These are phyloP conservation scores for Mycocentrospora acerina DNA, from an alignment of 2,329 filamentous ascomycete genomes.

Conservation along the genomic window DNA sequence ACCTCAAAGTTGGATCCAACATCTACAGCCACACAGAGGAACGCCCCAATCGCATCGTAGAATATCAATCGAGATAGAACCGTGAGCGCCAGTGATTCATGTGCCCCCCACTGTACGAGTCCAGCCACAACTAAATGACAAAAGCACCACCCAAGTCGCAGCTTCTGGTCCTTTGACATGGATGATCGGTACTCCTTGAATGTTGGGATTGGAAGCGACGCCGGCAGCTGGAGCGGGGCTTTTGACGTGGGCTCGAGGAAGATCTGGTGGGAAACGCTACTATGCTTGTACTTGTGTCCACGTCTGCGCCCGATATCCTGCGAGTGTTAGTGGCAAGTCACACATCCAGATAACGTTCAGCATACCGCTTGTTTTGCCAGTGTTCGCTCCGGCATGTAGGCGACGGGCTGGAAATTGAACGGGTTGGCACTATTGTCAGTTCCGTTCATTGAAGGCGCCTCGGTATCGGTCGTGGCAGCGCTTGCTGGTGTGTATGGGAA, in stretches of 20 bases:
- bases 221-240: conserved; percentile 83
- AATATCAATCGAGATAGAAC: conserved; percentile 90
- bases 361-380: conserved; percentile 67
- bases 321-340: conserved; percentile 23
- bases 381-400: conserved; percentile 57
- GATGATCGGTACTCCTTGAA: conserved; percentile 82
- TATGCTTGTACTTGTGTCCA: conserved; percentile 97
- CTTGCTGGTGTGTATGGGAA: conserved; percentile 37
- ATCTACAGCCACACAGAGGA: conserved; percentile 88
- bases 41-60: conserved; percentile 90
- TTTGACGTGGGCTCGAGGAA: conserved; percentile 89
- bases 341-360: not conserved
- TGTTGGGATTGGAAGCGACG: conserved; percentile 89
- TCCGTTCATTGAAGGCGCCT: conserved; percentile 30
- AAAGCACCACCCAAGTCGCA: conserved; percentile 82
- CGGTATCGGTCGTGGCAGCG: conserved; percentile 27
- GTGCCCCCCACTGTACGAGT: conserved; percentile 81
- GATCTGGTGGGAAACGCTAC: conserved; percentile 93
- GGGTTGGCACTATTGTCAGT: conserved; percentile 59
- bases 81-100: conserved; percentile 86
- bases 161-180: conserved; percentile 85
- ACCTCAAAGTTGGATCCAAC: conserved; percentile 96
- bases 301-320: conserved; percentile 88
- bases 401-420: conserved; percentile 86
- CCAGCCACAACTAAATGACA: conserved; percentile 83